Base-by-base conservation (phyloP, 1,284 basidiomycete species). In the Naganishia sp. region DNA sequence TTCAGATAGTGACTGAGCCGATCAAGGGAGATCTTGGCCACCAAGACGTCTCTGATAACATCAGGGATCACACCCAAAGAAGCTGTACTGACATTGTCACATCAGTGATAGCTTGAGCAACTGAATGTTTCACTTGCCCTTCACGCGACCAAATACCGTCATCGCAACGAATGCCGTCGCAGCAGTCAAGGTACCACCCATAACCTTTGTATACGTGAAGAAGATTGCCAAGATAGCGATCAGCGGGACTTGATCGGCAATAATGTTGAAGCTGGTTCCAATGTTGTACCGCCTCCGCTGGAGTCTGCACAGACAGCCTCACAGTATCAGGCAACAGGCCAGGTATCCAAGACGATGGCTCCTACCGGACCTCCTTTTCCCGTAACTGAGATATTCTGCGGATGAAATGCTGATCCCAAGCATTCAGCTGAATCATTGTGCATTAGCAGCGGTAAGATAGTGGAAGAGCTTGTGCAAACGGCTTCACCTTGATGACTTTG, bases 271-370 rank as follows among this genome's bases (percentile, higher is more conserved):
- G 3, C 70, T 46, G 1, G 80, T 80, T 2, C 80, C 80, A 0
- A 80, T 71, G n/a, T 73, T 74, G 61, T 73, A 81, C 39, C 79
- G 67, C 74, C 74, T 76, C 36, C 79, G 68, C 68, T 80, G 79
- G 71, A 77, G 77, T n/a, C 73, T 75, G 36, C 28, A 10, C 13
- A 50, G 25, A 23, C 23, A 50, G 9, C 9, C 13, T 25, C 16
- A 6, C 25, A 3, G 50, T 16, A 33, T 53, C 15, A 53, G 18
- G 3, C 4, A 53, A 18, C 21, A 23, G 7, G 18, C 31, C 25
- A 31, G 44, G 33, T 28, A 36, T 21, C 50, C n/a, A 13, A 21
- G 6, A 43, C 13, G 18, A 28, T 28, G 21, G 10, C 6, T 2
- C 73, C 59, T 48, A 75, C 72, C 64, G 68, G 31, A 77, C 73